phyloP scores from a whole-genome alignment of 164 flowering plant species.

The Vitis riparia region DNA sequence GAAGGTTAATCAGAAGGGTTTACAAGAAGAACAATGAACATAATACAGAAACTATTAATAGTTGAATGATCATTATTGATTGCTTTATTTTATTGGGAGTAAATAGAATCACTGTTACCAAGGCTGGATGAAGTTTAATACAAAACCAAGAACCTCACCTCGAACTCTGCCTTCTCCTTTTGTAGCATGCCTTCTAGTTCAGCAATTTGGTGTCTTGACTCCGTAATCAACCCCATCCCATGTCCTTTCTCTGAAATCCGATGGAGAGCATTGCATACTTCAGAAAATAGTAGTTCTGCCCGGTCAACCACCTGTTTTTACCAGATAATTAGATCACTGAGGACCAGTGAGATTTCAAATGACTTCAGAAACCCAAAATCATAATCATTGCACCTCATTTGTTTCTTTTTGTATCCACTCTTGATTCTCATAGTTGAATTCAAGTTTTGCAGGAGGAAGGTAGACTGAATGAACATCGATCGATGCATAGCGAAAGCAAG shows the following conservation, averaged over 20 bases:
- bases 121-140: background rate
- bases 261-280: conserved; percentile 63
- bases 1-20: background rate
- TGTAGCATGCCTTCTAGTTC: conserved; percentile 69
- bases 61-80: background rate
- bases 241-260: conserved; percentile 54
- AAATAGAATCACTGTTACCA: background rate
- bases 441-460: conserved; percentile 83
- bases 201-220: conserved; percentile 50
- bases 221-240: conserved; percentile 28
- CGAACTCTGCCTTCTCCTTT: conserved; percentile 78
- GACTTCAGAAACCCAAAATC: conserved; percentile 5
- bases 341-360: conserved; percentile 5
- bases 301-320: conserved; percentile 59
- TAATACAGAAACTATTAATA: background rate
- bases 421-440: conserved; percentile 68
- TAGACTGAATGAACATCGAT: conserved; percentile 91
- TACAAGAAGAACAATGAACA: background rate
- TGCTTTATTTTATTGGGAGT: background rate
- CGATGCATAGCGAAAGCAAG: conserved; percentile 97
- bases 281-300: conserved; percentile 76
- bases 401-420: conserved; percentile 86
- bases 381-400: conserved; percentile 55
- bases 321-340: conserved; percentile 13
- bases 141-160: conserved; percentile 45